Conservation (phyloP, 441 rosid genomes). For the Populus trichocarpa region DNA sequence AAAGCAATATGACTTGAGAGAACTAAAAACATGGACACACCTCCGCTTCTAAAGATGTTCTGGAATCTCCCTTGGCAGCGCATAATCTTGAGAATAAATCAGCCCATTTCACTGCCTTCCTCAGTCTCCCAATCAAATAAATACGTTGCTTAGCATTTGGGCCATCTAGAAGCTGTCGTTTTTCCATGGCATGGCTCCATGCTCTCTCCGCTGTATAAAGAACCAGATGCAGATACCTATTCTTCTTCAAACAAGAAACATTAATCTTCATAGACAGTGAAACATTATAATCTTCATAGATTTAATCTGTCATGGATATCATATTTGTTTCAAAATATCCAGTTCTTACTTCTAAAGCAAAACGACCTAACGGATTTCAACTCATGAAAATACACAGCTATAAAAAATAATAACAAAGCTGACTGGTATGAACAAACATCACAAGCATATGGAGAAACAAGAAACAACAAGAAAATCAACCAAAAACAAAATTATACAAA, state of each 20-base stretch:
- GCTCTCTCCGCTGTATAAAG: slow-evolving; percentile 96
- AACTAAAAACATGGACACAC: slow-evolving; percentile 30
- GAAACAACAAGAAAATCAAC: not conserved
- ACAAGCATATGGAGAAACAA: not conserved
- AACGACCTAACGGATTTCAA: not conserved
- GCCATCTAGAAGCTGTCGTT: slow-evolving; percentile 93
- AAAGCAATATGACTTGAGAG: not conserved
- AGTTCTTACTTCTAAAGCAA: not conserved
- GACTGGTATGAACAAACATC: too few relatives aligned
- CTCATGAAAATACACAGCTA: not conserved
- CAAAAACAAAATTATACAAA: not conserved
- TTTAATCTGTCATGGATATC: not conserved
- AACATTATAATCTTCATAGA: not conserved
- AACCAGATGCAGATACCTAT: slow-evolving; percentile 90
- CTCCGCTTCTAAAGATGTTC: slow-evolving; percentile 96
- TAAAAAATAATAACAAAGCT: too few relatives aligned
- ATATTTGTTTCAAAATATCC: not conserved
- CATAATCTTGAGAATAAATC: slow-evolving; percentile 73
- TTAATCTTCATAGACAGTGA: slow-evolving; percentile 18
- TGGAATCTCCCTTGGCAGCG: slow-evolving; percentile 75
- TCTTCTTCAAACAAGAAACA: slow-evolving; percentile 19
- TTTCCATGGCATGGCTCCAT: slow-evolving; percentile 99
- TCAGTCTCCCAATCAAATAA: slow-evolving; percentile 85
- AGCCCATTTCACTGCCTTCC: slow-evolving; percentile 97
- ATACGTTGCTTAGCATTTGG: slow-evolving; percentile 86